phyloP scores from a whole-genome alignment of 2,329 filamentous ascomycete genomes.

The Beauveria rudraprayagi region DNA sequence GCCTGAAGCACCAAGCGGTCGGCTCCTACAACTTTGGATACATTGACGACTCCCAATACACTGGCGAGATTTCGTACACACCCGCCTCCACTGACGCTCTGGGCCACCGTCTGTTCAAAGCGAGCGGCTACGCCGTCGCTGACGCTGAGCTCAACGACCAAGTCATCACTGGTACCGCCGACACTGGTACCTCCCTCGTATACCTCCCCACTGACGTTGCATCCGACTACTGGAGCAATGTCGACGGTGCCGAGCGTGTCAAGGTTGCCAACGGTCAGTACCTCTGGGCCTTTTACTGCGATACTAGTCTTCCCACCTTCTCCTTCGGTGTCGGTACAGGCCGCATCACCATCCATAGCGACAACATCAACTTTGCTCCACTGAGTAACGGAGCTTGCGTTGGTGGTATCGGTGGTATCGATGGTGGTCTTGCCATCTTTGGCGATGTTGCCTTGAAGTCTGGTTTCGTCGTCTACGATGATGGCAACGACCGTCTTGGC shows the following conservation, averaged over 20 bases:
- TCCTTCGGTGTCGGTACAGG: conserved; percentile 48
- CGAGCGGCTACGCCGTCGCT: conserved; percentile 18
- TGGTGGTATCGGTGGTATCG: conserved; percentile 56
- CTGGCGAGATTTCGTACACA: conserved; percentile 53
- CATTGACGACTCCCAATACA: conserved; percentile 57
- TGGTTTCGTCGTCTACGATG: conserved; percentile 51
- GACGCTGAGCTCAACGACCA: conserved; percentile 15
- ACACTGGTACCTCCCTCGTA: conserved; percentile 56
- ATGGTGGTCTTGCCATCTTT: conserved; percentile 43
- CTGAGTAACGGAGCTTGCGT: conserved; percentile 41
- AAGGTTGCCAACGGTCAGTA: neutral
- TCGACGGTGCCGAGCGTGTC: neutral
- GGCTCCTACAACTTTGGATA: conserved; percentile 69
- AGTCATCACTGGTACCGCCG: conserved; percentile 42
- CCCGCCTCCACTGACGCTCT: conserved; percentile 46
- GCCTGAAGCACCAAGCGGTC: conserved; percentile 46
- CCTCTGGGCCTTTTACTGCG: conserved; percentile 32
- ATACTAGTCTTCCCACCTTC: conserved; percentile 36
- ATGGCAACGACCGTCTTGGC: conserved; percentile 43
- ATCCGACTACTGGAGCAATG: conserved; percentile 35
- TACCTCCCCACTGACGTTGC: conserved; percentile 46
- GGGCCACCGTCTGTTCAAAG: conserved; percentile 52
- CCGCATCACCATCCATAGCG: conserved; percentile 39
- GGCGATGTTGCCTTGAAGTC: conserved; percentile 55
- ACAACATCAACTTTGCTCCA: neutral